phyloP scores from a whole-genome alignment of 2,329 filamentous ascomycete species.

The Cordyceps farinosa region DNA sequence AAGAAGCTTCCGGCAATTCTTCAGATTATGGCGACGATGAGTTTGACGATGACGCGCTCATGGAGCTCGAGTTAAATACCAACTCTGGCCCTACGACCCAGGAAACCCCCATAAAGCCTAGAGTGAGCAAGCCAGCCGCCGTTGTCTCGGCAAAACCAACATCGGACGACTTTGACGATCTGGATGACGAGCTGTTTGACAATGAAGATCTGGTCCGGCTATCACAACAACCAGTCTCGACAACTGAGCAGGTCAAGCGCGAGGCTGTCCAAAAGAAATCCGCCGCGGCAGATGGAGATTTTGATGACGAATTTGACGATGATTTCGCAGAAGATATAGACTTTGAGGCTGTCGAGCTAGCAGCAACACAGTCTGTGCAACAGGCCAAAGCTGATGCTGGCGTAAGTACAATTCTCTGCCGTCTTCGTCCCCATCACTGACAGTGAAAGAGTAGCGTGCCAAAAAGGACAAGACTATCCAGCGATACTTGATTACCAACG shows the following conservation, averaged over 20 bases:
- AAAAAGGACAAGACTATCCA: constrained; percentile 73
- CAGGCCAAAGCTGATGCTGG: constrained; percentile 28
- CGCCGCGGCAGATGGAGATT: neutral
- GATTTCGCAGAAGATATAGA: constrained; percentile 69
- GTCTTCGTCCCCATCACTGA: constrained; percentile 48
- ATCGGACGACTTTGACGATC: constrained; percentile 62
- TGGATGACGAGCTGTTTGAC: constrained; percentile 59
- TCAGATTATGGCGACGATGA: constrained; percentile 56
- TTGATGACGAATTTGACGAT: constrained; percentile 35
- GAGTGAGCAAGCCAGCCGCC: constrained; percentile 19
- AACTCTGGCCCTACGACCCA: constrained; percentile 26
- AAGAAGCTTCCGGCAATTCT: constrained; percentile 20
- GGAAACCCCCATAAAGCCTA: constrained; percentile 17
- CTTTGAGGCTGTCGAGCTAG: constrained; percentile 71
- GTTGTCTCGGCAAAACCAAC: constrained; percentile 23
- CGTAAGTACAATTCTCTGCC: constrained; percentile 34
- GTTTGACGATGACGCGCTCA: constrained; percentile 57
- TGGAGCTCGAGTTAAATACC: constrained; percentile 49
- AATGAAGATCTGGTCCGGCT: constrained; percentile 33
- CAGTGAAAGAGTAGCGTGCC: constrained; percentile 60
- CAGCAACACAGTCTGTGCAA: constrained; percentile 63
- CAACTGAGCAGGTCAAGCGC: neutral
- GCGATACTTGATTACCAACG: constrained; percentile 76
- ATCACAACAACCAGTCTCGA: constrained; percentile 13
- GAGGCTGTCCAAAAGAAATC: constrained; percentile 14